Evolutionary conservation across 1,139 yeast species (phyloP).

Genomic region (Candida sanyaensis): DNA sequence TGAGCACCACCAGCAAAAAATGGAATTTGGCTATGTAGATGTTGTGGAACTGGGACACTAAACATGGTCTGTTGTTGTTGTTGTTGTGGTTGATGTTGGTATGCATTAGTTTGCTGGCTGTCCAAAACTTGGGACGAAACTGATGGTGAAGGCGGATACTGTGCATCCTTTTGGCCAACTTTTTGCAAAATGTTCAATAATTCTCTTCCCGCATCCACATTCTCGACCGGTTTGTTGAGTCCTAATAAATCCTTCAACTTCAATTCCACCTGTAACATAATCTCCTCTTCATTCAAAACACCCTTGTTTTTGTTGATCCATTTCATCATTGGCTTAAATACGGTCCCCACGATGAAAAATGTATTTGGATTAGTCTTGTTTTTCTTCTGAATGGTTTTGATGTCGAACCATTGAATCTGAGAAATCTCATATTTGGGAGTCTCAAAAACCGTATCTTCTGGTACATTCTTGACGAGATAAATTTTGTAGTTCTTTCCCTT

Average conservation of each 20-base stretch:
- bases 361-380: conserved; percentile 44
- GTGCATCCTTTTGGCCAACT: conserved; percentile 25
- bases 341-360: conserved; percentile 59
- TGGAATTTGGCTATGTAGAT: conserved; percentile 32
- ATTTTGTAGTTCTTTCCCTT: conserved; percentile 86
- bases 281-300: conserved; percentile 51
- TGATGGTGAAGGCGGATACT: conserved; percentile 2
- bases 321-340: conserved; percentile 58
- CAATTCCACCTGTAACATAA: conserved; percentile 57
- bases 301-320: conserved; percentile 62
- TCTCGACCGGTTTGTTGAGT: conserved; percentile 30
- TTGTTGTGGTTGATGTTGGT: background rate
- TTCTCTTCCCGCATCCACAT: conserved; percentile 73
- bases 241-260: conserved; percentile 68
- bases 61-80: conserved; percentile 12
- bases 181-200: conserved; percentile 64
- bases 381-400: conserved; percentile 36
- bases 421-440: conserved; percentile 85
- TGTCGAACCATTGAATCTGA: conserved; percentile 48
- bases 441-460: conserved; percentile 70
- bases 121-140: background rate
- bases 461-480: conserved; percentile 74
- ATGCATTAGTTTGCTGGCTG: no score
- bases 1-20: conserved; percentile 17
- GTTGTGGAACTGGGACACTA: conserved; percentile 25